phyloP scores from a whole-genome alignment of 768 basidiomycete genomes.

The Daedaleopsis nitida region DNA sequence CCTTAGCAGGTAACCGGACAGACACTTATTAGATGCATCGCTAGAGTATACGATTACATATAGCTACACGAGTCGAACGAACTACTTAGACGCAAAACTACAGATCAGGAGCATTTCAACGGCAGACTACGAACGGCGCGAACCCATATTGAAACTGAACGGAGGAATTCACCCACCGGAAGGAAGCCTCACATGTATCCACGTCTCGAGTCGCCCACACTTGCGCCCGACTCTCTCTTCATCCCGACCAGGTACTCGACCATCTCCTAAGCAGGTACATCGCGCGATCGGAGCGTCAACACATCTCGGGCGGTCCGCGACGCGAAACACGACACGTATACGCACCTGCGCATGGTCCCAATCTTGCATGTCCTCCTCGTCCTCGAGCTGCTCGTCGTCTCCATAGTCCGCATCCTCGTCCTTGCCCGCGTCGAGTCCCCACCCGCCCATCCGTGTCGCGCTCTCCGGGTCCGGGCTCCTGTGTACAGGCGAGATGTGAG shows the following conservation, averaged over 20 bases:
- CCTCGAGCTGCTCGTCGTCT: constrained; percentile 53
- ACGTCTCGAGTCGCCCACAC: background rate
- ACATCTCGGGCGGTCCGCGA: background rate
- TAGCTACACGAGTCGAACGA: too few relatives aligned
- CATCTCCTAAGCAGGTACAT: constrained; percentile 26
- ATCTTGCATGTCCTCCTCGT: constrained; percentile 46
- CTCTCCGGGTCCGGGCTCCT: constrained; percentile 58
- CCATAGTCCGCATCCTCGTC: constrained; percentile 52
- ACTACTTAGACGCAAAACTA: too few relatives aligned
- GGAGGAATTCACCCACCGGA: too few relatives aligned
- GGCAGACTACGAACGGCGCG: too few relatives aligned
- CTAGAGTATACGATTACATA: too few relatives aligned
- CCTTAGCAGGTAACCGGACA: too few relatives aligned
- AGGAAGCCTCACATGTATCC: too few relatives aligned
- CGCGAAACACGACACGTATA: background rate
- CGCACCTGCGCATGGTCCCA: constrained; percentile 73
- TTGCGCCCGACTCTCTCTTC: background rate
- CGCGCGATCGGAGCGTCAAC: background rate
- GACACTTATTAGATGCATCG: too few relatives aligned
- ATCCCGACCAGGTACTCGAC: constrained; percentile 37
- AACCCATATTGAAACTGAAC: too few relatives aligned
- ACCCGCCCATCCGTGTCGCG: constrained; percentile 54
- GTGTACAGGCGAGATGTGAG: background rate
- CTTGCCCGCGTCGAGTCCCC: constrained; percentile 67
- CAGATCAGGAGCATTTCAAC: too few relatives aligned